Evolutionary conservation across 768 basidiomycete genomes (phyloP).

Genomic region (Arthromyces matolae): DNA sequence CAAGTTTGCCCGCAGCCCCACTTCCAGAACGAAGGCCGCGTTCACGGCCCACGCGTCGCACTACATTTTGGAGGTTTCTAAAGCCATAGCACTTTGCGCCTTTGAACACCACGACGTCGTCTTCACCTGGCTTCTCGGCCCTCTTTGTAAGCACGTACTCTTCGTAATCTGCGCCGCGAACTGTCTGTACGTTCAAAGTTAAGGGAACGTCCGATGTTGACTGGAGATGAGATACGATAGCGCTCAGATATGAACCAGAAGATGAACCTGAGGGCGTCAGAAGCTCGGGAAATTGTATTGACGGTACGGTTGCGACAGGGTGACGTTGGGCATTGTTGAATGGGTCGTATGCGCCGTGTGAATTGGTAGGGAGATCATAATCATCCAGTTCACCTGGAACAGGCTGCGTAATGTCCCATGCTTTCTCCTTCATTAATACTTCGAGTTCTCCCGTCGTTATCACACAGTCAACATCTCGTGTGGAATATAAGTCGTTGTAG

Average conservation of each 20-base stretch:
- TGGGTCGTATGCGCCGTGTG: conserved; percentile 11
- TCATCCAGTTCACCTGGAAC: conserved; percentile 48
- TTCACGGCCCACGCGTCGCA: conserved; percentile 87
- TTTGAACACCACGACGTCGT: conserved; percentile 72
- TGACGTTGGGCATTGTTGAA: background rate
- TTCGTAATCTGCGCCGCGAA: conserved; percentile 77
- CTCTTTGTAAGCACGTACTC: conserved; percentile 54
- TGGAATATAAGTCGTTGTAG: conserved; percentile 74
- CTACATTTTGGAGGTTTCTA: conserved; percentile 94
- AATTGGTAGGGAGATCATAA: conserved; percentile 17
- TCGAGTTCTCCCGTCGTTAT: conserved; percentile 95
- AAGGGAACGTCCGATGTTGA: conserved; percentile 40
- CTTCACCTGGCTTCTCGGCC: conserved; percentile 27
- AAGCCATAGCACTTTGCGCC: conserved; percentile 98
- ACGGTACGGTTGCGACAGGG: conserved; percentile 8
- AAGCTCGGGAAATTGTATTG: conserved; percentile 58
- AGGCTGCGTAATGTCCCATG: conserved; percentile 66
- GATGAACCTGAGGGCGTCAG: conserved; percentile 78
- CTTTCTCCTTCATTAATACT: conserved; percentile 75
- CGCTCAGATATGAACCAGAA: conserved; percentile 90
- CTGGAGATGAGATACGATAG: conserved; percentile 59
- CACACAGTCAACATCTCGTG: conserved; percentile 95
- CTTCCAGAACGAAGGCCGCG: conserved; percentile 67
- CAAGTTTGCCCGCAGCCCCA: conserved; percentile 59
- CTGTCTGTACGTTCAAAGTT: conserved; percentile 47